Percentiles rank a stretch among this genome's conserved stretches.
Conservation (phyloP, 2,329 filamentous ascomycete species). For the Diaporthe amygdali region DNA sequence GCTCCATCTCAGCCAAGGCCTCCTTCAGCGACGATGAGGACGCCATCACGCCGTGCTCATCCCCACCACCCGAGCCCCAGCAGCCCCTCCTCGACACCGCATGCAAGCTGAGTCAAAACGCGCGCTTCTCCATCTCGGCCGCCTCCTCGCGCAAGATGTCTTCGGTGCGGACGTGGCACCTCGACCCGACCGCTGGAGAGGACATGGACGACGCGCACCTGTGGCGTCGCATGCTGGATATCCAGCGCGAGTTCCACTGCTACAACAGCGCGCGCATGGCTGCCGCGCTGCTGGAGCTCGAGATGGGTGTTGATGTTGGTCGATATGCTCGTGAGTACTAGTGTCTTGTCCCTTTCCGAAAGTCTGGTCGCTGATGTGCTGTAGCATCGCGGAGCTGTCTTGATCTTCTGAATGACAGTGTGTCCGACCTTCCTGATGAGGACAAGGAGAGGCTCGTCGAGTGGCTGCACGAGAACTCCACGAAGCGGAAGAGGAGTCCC, state of each 20-base stretch:
- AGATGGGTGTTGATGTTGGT: slow-evolving; percentile 38
- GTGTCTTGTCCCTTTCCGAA: neutral
- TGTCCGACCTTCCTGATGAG: slow-evolving; percentile 32
- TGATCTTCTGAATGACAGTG: slow-evolving; percentile 38
- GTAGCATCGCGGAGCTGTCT: slow-evolving; percentile 36
- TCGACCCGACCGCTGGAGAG: slow-evolving; percentile 32
- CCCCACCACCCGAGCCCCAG: slow-evolving; percentile 20
- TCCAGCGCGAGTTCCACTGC: slow-evolving; percentile 46
- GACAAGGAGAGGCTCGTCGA: slow-evolving; percentile 31
- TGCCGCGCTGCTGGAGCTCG: slow-evolving; percentile 44
- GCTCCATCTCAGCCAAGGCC: slow-evolving; percentile 21
- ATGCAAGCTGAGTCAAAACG: neutral
- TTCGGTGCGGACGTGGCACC: slow-evolving; percentile 20
- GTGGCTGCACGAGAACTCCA: slow-evolving; percentile 23
- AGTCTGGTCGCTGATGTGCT: neutral
- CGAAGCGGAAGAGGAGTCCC: slow-evolving; percentile 15
- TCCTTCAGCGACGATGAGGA: slow-evolving; percentile 29
- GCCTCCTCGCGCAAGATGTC: slow-evolving; percentile 10
- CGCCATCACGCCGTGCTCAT: slow-evolving; percentile 28
- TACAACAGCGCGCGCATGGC: slow-evolving; percentile 51
- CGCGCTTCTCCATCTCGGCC: slow-evolving; percentile 1
- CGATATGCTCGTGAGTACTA: slow-evolving; percentile 41
- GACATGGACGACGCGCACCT: slow-evolving; percentile 41
- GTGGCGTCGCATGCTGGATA: slow-evolving; percentile 48
- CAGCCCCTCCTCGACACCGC: neutral